Percentiles rank a stretch among this genome's conserved stretches.
Conservation (phyloP, 495 filamentous ascomycete species). For the Aspergillus asperescens region DNA sequence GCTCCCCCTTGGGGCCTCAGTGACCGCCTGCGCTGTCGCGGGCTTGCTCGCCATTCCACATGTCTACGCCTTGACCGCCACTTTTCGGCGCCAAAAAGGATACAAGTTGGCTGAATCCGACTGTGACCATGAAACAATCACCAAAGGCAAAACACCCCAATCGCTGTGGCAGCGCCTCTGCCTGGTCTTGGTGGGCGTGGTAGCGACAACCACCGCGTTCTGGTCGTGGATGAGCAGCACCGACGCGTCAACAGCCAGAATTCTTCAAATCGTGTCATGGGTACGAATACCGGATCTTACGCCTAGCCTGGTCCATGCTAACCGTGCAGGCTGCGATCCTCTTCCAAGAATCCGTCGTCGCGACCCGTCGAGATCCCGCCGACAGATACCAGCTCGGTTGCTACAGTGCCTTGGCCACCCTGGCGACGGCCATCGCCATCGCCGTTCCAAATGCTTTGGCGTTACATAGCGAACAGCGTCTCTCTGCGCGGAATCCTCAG, state of each 20-base stretch:
- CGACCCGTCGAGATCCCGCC: not conserved
- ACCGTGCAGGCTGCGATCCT: conserved; percentile 11
- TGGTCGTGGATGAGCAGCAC: not conserved
- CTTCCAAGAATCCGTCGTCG: not conserved
- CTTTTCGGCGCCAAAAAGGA: not conserved
- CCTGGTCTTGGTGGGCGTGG: not conserved
- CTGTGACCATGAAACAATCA: not conserved
- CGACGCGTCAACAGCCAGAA: not conserved
- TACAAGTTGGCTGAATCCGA: not conserved
- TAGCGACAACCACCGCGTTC: not conserved
- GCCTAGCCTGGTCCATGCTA: not conserved
- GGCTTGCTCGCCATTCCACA: conserved; percentile 1
- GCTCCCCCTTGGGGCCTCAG: not conserved
- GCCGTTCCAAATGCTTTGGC: not conserved
- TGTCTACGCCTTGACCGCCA: not conserved
- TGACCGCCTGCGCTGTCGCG: not conserved
- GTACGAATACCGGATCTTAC: not conserved
- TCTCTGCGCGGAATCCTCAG: not conserved
- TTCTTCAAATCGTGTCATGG: not conserved
- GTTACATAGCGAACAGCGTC: not conserved
- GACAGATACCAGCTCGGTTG: conserved; percentile 5
- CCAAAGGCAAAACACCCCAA: not conserved
- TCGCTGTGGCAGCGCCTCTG: conserved; percentile 1
- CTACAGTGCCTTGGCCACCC: conserved; percentile 1
- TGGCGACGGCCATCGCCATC: not conserved